phyloP scores from a whole-genome alignment of 192 early-diverging fungal species.

The Haplosporangium gracile region DNA sequence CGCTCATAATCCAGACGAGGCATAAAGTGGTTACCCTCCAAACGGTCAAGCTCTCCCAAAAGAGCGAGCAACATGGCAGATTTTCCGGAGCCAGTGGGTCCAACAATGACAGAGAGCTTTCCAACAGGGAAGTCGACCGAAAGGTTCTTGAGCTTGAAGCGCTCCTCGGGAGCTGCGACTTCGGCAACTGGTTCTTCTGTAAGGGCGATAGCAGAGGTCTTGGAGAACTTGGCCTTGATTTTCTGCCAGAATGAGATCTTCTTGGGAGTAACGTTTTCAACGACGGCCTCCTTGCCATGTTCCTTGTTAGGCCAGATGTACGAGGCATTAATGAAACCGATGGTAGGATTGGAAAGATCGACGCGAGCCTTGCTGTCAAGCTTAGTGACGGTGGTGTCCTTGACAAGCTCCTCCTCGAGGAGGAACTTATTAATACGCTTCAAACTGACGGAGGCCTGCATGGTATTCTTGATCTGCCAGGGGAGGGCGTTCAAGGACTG shows the following conservation, averaged over 20 bases:
- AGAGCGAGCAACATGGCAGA: conserved; percentile 84
- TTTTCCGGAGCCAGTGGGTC: conserved; percentile 95
- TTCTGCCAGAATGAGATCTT: conserved; percentile 25
- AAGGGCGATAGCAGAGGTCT: conserved; percentile 1
- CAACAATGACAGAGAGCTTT: conserved; percentile 83
- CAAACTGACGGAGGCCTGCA: conserved; percentile 75
- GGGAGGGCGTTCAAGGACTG: conserved; percentile 73
- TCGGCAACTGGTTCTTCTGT: conserved; percentile 25
- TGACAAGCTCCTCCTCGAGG: conserved; percentile 82
- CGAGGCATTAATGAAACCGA: conserved; percentile 43
- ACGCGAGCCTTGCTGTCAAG: conserved; percentile 60
- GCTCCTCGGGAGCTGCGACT: conserved; percentile 18
- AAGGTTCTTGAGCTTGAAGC: conserved; percentile 74
- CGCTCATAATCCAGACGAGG: conserved; percentile 59
- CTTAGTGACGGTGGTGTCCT: conserved; percentile 42
- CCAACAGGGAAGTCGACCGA: conserved; percentile 76
- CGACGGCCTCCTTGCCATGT: neutral
- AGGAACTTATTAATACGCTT: conserved; percentile 82
- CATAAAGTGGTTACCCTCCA: conserved; percentile 58
- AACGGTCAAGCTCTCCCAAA: conserved; percentile 82
- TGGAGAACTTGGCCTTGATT: conserved; percentile 35
- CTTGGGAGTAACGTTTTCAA: conserved; percentile 16
- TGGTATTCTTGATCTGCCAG: conserved; percentile 66
- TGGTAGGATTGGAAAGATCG: conserved; percentile 63
- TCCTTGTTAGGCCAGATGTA: conserved; percentile 55